Evolutionary conservation across 106 monocot species (phyloP), one percentile per base, ranked within the genome.

Genomic region (Posidonia australis): DNA sequence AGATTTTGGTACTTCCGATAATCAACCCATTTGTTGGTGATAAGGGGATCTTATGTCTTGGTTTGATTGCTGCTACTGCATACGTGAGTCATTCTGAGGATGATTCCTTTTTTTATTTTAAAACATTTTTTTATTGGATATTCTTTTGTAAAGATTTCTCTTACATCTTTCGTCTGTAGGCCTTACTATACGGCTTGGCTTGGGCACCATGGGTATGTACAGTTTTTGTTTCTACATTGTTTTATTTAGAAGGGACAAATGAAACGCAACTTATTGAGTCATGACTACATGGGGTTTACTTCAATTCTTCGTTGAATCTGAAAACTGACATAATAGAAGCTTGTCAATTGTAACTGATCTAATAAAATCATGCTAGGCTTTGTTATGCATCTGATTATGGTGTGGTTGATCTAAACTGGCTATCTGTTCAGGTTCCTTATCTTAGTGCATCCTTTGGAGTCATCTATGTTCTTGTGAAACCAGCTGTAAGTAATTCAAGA

Each of bases 391-490:
- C 2, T 36, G 36, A 36, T 36, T 36, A 7, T 36, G 36, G 2
- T 36, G 36, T 36, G 7, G 7, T 36, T 36, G 36, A 36, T 36
- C 36, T 36, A 36, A 36, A 36, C 7, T 36, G 36, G 36, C 7
- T 2, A 36, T 36, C 36, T 7, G 7, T 36, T 36, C 36, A 36
- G 90, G 90, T 90, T 53, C 77, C 90, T 53, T 90, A 90, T 74
- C 62, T 90, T 44, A 81, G 78, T 76, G 80, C 90, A 16, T 80
- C 86, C 46, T 81, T 90, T 74, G 86, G 86, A 46, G 86, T 86
- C 46, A 66, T 90, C 13, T 86, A 83, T 77, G 51, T 85, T 54
- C 83, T 90, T 49, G 76, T 69, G 31, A 90, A 85, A 74, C 86
- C 90, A 76, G 74, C 86, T 67, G 90, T 90, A 83, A 86, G 90